phyloP scores from a whole-genome alignment of 2,329 filamentous ascomycete species.

The Monilinia fructigena region DNA sequence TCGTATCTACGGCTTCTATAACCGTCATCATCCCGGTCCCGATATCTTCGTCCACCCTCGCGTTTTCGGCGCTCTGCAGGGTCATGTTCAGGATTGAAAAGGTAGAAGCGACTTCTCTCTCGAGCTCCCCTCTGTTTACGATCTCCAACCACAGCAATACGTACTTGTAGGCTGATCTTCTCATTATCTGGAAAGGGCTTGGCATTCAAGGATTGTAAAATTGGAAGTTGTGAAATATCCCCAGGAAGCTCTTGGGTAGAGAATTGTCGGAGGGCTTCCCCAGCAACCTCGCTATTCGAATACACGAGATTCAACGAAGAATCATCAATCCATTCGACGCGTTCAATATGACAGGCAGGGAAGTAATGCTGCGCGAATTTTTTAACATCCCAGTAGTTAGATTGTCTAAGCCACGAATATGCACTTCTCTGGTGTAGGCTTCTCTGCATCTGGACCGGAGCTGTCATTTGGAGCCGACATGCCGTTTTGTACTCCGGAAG shows the following conservation, averaged over 20 bases:
- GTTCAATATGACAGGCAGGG: slow-evolving; percentile 52
- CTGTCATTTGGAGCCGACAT: slow-evolving; percentile 35
- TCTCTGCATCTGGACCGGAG: slow-evolving; percentile 30
- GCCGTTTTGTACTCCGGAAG: slow-evolving; percentile 28
- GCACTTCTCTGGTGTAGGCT: slow-evolving; percentile 41
- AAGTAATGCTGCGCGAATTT: slow-evolving; percentile 71
- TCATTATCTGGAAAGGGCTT: slow-evolving; percentile 68
- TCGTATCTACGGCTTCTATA: slow-evolving; percentile 48
- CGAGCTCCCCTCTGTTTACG: slow-evolving; percentile 78
- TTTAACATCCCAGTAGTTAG: slow-evolving; percentile 79
- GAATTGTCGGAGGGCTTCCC: slow-evolving; percentile 55
- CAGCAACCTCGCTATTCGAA: slow-evolving; percentile 51
- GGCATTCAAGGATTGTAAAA: slow-evolving; percentile 65
- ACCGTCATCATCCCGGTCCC: slow-evolving; percentile 53
- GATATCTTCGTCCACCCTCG: slow-evolving; percentile 58
- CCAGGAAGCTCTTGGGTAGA: slow-evolving; percentile 47
- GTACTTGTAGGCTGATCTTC: slow-evolving; percentile 67
- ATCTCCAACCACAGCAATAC: slow-evolving; percentile 72
- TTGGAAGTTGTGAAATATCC: slow-evolving; percentile 55
- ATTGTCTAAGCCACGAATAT: slow-evolving; percentile 79
- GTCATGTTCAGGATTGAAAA: slow-evolving; percentile 86
- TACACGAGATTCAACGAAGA: slow-evolving; percentile 86
- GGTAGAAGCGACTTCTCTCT: slow-evolving; percentile 83
- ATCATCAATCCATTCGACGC: slow-evolving; percentile 94
- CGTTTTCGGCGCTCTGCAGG: slow-evolving; percentile 68